phyloP scores from a whole-genome alignment of 345 rosid genomes.

The Clausena lansium region DNA sequence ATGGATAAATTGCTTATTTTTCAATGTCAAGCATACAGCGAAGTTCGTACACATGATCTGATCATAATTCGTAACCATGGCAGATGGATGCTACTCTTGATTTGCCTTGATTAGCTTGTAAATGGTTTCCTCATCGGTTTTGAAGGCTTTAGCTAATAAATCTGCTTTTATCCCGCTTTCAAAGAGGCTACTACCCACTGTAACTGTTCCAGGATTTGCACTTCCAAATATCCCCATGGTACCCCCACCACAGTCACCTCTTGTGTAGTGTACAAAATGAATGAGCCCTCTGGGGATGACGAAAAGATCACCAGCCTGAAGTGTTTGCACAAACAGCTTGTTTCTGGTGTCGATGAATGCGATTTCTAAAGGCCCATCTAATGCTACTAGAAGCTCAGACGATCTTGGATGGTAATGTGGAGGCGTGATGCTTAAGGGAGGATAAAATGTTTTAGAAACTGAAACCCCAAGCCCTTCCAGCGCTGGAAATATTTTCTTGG shows the following conservation, averaged over 20 bases:
- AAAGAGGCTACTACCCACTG: constrained; percentile 16
- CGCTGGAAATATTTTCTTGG: constrained; percentile 22
- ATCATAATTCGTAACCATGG: not conserved
- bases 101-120: constrained; percentile 26
- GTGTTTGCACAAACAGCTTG: constrained; percentile 22
- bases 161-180: constrained; percentile 24
- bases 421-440: constrained; percentile 27
- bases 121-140: constrained; percentile 24
- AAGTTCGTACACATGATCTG: not conserved
- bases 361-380: constrained; percentile 1
- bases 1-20: not conserved
- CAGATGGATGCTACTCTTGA: not conserved
- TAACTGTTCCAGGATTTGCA: constrained; percentile 21
- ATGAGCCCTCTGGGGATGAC: constrained; percentile 35
- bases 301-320: constrained; percentile 23
- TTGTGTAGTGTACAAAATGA: constrained; percentile 24
- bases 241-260: constrained; percentile 8
- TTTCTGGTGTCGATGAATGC: constrained; percentile 10
- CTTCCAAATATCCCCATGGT: constrained; percentile 24
- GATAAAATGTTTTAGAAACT: constrained; percentile 6
- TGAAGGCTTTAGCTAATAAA: constrained; percentile 26
- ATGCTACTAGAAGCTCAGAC: constrained; percentile 19
- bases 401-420: constrained; percentile 25
- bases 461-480: constrained; percentile 29
- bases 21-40: not conserved